Evolutionary conservation across 805 yeast genomes (phyloP).

Genomic region (Priceomyces carsonii): DNA sequence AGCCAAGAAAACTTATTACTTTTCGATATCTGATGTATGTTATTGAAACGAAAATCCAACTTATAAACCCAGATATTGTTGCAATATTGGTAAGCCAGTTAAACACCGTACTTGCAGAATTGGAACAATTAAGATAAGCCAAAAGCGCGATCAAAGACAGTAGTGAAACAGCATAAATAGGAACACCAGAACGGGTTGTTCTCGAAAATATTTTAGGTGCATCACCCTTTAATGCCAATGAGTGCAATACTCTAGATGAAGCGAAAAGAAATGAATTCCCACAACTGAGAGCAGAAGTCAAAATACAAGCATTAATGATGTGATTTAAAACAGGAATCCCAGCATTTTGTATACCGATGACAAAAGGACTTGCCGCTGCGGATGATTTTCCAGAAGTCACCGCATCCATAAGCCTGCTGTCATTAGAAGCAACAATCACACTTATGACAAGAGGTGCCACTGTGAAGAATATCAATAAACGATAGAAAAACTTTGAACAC

Average conservation of each 20-base stretch:
- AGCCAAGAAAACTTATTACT: constrained; percentile 50
- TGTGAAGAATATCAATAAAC: constrained; percentile 33
- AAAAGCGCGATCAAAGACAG: constrained; percentile 20
- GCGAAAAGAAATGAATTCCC: constrained; percentile 39
- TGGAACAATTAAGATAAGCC: constrained; percentile 42
- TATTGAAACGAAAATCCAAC: constrained; percentile 55
- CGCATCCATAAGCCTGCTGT: constrained; percentile 14
- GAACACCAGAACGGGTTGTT: constrained; percentile 16
- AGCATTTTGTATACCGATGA: constrained; percentile 50
- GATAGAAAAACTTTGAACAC: constrained; percentile 53
- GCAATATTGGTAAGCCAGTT: constrained; percentile 73
- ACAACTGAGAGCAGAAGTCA: constrained; percentile 73
- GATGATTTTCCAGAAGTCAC: constrained; percentile 16
- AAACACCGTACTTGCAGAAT: constrained; percentile 61
- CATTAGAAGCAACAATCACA: constrained; percentile 25
- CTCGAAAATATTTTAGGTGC: constrained; percentile 20
- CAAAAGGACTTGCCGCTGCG: constrained; percentile 69
- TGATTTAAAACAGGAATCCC: constrained; percentile 63
- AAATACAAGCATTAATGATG: constrained; percentile 69
- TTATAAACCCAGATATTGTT: constrained; percentile 67
- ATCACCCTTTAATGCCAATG: constrained; percentile 18
- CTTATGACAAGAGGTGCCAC: constrained; percentile 21
- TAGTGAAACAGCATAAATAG: constrained; percentile 21
- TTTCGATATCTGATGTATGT: constrained; percentile 64
- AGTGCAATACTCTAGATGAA: constrained; percentile 28